A percentile compares a stretch with the other conserved stretches of the same genome.
Conservation (phyloP, 805 yeast species). For the Tetrapisispora iriomotensis region DNA sequence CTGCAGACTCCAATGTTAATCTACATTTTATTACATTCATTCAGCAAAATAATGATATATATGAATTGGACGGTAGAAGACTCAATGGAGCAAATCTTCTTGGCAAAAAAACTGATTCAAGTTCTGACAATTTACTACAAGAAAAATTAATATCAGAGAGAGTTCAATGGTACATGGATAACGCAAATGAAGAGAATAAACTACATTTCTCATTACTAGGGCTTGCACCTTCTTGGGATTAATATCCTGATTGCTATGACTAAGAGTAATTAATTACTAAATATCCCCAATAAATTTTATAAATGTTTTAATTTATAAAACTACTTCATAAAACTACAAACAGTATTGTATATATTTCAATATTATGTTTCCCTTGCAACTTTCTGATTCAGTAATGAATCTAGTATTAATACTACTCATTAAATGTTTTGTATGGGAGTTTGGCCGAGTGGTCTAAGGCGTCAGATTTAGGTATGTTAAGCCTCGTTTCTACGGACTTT, state of each 20-base stretch:
- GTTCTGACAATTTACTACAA: slow-evolving; percentile 39
- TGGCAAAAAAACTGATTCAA: slow-evolving; percentile 26
- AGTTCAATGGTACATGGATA: slow-evolving; percentile 57
- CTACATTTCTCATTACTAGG: slow-evolving; percentile 72
- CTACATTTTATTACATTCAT: slow-evolving; percentile 74
- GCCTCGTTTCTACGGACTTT: background rate
- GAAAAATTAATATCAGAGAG: slow-evolving; percentile 42
- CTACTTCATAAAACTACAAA: no score
- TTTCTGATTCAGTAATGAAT: no score
- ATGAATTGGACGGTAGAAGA: slow-evolving; percentile 86
- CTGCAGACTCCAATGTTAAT: slow-evolving; percentile 42
- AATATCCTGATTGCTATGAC: background rate
- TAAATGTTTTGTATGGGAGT: slow-evolving; percentile 5
- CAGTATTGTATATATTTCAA: no score
- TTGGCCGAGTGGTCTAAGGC: slow-evolving; percentile 15
- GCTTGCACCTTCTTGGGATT: slow-evolving; percentile 41
- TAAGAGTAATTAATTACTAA: no score
- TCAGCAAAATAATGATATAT: slow-evolving; percentile 47
- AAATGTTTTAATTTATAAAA: no score
- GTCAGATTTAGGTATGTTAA: slow-evolving; percentile 20
- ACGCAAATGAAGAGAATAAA: slow-evolving; percentile 49
- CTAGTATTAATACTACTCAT: background rate
- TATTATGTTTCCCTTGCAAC: no score
- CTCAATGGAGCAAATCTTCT: slow-evolving; percentile 56
- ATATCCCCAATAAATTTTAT: no score